These are phyloP conservation scores for Fusarium brachygibbosum DNA, from an alignment of 2,329 filamentous ascomycete species.

Conservation along the genomic window DNA sequence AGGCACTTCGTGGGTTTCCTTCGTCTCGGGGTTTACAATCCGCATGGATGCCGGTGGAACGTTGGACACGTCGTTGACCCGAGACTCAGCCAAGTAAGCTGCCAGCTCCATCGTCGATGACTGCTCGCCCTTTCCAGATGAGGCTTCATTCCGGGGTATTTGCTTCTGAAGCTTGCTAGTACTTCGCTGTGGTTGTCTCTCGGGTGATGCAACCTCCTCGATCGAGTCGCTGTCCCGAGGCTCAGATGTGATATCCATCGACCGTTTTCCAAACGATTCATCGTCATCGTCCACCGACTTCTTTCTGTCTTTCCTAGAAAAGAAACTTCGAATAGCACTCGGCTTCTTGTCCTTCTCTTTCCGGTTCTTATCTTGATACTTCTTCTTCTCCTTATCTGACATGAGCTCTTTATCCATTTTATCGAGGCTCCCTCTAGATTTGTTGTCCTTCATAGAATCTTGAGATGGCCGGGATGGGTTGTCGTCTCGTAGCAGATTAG, in stretches of 20 bases:
- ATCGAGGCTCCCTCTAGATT: conserved; percentile 78
- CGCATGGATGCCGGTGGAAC: conserved; percentile 70
- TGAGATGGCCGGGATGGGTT: conserved; percentile 67
- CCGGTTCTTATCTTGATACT: conserved; percentile 77
- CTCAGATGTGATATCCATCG: conserved; percentile 67
- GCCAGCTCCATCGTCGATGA: conserved; percentile 58
- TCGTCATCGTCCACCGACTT: conserved; percentile 69
- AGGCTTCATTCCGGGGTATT: conserved; percentile 64
- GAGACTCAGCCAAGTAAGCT: conserved; percentile 59
- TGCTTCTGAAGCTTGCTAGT: conserved; percentile 80
- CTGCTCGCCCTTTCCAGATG: conserved; percentile 58
- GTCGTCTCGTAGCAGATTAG: conserved; percentile 90
- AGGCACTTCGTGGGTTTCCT: conserved; percentile 57
- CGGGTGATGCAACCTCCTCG: conserved; percentile 62
- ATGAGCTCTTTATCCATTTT: conserved; percentile 69
- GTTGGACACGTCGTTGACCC: conserved; percentile 67
- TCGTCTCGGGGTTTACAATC: conserved; percentile 67
- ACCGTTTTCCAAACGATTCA: conserved; percentile 72
- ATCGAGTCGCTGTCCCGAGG: conserved; percentile 59
- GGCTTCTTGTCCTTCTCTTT: conserved; percentile 78
- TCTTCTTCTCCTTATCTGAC: conserved; percentile 80
- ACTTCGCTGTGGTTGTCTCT: conserved; percentile 67
- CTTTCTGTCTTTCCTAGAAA: conserved; percentile 74
- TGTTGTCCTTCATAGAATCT: conserved; percentile 63
- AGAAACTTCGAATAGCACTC: conserved; percentile 70